Conservation (phyloP, 176 grass and related monocot species). For the Rhipidocladum racemiflorum region DNA sequence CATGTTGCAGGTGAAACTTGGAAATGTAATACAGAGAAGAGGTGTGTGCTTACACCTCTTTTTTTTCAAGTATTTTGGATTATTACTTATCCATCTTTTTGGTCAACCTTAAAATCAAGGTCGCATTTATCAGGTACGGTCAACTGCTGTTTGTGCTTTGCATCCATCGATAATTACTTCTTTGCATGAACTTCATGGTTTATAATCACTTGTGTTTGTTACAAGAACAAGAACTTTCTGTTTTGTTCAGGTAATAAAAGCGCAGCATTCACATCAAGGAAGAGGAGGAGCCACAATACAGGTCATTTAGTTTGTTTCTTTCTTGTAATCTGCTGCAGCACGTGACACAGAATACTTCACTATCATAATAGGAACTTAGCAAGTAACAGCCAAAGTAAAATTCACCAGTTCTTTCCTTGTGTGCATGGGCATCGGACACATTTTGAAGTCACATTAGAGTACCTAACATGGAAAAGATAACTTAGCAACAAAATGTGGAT, state of each 20-base stretch:
- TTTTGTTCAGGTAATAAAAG: slow-evolving; percentile 64
- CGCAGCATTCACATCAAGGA: slow-evolving; percentile 70
- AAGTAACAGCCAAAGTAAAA: background rate
- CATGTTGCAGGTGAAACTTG: slow-evolving; percentile 67
- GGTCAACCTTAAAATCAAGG: slow-evolving; percentile 54
- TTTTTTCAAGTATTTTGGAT: slow-evolving; percentile 24
- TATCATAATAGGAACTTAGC: background rate
- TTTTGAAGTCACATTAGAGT: background rate
- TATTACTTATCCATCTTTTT: slow-evolving; percentile 32
- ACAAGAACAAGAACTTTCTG: background rate
- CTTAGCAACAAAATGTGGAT: background rate
- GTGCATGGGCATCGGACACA: background rate
- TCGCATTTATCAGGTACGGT: slow-evolving; percentile 65
- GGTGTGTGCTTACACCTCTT: slow-evolving; percentile 50
- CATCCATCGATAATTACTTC: background rate
- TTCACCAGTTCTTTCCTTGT: background rate
- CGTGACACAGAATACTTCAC: background rate
- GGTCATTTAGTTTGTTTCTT: slow-evolving; percentile 31
- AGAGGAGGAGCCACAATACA: slow-evolving; percentile 86
- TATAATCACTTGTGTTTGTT: background rate
- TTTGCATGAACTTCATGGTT: background rate
- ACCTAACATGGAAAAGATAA: background rate
- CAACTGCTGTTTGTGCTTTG: slow-evolving; percentile 3
- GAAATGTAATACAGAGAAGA: slow-evolving; percentile 80
- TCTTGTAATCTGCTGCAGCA: background rate